These are phyloP conservation scores for Clonostachys sp. DNA, from an alignment of 2,329 filamentous ascomycete species.

Conservation along the genomic window DNA sequence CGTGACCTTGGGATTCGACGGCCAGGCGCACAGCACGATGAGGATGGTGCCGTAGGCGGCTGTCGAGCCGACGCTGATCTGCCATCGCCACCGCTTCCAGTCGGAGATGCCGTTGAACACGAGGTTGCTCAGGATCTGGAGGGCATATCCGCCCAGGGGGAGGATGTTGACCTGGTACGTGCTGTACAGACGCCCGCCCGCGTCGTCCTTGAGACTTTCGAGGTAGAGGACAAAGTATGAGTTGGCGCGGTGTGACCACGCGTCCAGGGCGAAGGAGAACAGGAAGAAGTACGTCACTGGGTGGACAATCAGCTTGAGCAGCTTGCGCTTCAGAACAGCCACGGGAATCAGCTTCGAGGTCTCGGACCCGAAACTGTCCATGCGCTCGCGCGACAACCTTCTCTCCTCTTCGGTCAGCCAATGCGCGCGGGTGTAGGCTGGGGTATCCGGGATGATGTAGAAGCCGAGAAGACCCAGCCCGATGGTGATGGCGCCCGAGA, in stretches of 20 bases:
- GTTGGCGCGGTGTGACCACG: slow-evolving; percentile 21
- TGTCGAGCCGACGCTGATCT: slow-evolving; percentile 22
- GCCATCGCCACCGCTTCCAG: slow-evolving; percentile 31
- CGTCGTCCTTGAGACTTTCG: slow-evolving; percentile 15
- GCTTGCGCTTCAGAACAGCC: slow-evolving; percentile 12
- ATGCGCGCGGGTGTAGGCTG: slow-evolving; percentile 46
- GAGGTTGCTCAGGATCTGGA: slow-evolving; percentile 26
- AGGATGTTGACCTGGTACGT: slow-evolving; percentile 23
- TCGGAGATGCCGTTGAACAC: slow-evolving; percentile 26
- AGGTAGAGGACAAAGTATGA: slow-evolving; percentile 25
- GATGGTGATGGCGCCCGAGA: slow-evolving; percentile 29
- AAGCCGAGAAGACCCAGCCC: slow-evolving; percentile 55
- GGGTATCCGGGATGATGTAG: slow-evolving; percentile 64
- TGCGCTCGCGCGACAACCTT: slow-evolving; percentile 34
- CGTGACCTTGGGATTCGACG: slow-evolving; percentile 20
- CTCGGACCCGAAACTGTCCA: slow-evolving; percentile 19
- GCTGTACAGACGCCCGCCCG: slow-evolving; percentile 16
- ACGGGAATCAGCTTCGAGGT: slow-evolving; percentile 17
- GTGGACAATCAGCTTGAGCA: slow-evolving; percentile 16
- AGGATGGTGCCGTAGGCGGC: slow-evolving; percentile 20
- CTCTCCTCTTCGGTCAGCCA: slow-evolving; percentile 57
- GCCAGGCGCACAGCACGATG: slow-evolving; percentile 24
- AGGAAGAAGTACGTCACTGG: slow-evolving; percentile 23
- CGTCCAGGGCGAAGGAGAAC: slow-evolving; percentile 17
- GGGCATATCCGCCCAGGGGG: slow-evolving; percentile 19